Percentiles rank a stretch among this genome's conserved stretches.
Conservation (phyloP, 305 asterid species). For the Fraxinus ornus region DNA sequence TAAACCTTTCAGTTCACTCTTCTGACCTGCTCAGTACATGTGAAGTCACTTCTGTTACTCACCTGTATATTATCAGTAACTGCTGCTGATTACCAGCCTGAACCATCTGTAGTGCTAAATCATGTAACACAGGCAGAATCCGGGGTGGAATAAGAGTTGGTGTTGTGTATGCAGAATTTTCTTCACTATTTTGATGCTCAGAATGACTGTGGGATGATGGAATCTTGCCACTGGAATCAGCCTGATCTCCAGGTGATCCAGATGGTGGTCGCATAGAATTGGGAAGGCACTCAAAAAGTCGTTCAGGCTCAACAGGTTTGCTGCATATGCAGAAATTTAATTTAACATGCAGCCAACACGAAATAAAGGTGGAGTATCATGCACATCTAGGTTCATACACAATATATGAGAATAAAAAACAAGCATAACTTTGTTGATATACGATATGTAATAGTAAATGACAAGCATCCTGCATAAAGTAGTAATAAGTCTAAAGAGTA, state of each 20-base stretch:
- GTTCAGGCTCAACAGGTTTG: constrained; percentile 96
- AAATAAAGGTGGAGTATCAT: not conserved
- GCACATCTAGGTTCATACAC: not conserved
- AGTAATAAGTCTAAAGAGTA: not conserved
- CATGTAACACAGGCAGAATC: constrained; percentile 85
- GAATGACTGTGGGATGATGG: constrained; percentile 64
- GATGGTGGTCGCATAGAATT: constrained; percentile 86
- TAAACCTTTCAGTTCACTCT: not conserved
- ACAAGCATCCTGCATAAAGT: not conserved
- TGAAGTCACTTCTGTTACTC: constrained; percentile 9
- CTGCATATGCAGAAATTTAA: constrained; percentile 42
- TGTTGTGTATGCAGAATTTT: constrained; percentile 70
- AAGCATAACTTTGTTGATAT: not conserved
- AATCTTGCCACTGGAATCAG: constrained; percentile 54
- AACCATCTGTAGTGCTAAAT: constrained; percentile 85
- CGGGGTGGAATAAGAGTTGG: constrained; percentile 90
- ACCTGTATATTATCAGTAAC: constrained; percentile 80
- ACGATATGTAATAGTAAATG: not conserved
- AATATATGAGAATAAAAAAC: not conserved
- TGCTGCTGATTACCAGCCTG: constrained; percentile 89
- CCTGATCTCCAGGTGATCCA: constrained; percentile 75
- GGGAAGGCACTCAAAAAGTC: constrained; percentile 97
- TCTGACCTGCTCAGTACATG: not conserved
- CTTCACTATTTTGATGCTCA: constrained; percentile 58
- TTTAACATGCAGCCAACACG: constrained; percentile 14